Conservation (phyloP, 352 stramenopile genomes). For the Phytophthora pisi region DNA sequence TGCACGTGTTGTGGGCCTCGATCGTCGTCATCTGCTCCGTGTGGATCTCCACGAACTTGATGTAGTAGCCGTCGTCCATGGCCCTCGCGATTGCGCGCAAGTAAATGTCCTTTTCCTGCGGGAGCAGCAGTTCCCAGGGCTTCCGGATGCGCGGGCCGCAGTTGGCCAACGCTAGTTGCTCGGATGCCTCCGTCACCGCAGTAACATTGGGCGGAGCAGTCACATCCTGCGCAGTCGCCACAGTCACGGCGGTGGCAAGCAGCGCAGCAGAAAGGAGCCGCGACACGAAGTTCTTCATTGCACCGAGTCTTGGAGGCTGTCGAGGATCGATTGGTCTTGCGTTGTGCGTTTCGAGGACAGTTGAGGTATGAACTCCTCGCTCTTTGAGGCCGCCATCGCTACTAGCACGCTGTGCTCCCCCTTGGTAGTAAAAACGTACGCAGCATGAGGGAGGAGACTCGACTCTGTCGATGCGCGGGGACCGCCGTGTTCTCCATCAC, state of each 20-base stretch:
- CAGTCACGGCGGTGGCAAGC: neutral
- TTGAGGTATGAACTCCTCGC: constrained; percentile 31
- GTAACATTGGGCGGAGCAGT: constrained; percentile 2
- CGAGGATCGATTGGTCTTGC: neutral
- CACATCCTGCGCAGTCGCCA: constrained; percentile 25
- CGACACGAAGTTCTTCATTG: constrained; percentile 25
- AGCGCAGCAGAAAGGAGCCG: constrained; percentile 15
- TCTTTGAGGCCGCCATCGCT: neutral
- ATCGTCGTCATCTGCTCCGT: constrained; percentile 82
- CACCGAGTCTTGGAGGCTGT: neutral
- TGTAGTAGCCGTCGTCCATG: constrained; percentile 87
- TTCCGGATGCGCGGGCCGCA: constrained; percentile 81
- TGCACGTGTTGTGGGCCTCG: constrained; percentile 87
- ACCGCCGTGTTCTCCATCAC: constrained; percentile 29
- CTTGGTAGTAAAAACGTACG: constrained; percentile 12
- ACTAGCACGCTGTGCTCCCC: neutral
- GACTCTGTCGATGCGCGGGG: constrained; percentile 22
- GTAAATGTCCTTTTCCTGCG: constrained; percentile 75
- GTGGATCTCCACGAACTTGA: constrained; percentile 90
- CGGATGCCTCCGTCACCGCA: constrained; percentile 28
- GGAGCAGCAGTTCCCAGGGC: constrained; percentile 70
- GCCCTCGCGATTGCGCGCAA: constrained; percentile 67
- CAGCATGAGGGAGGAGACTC: constrained; percentile 23
- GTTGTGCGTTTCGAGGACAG: constrained; percentile 19
- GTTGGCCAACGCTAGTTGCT: constrained; percentile 29